phyloP scores from a whole-genome alignment of 2,329 filamentous ascomycete genomes.

The Byssoonygena ceratinophila region DNA sequence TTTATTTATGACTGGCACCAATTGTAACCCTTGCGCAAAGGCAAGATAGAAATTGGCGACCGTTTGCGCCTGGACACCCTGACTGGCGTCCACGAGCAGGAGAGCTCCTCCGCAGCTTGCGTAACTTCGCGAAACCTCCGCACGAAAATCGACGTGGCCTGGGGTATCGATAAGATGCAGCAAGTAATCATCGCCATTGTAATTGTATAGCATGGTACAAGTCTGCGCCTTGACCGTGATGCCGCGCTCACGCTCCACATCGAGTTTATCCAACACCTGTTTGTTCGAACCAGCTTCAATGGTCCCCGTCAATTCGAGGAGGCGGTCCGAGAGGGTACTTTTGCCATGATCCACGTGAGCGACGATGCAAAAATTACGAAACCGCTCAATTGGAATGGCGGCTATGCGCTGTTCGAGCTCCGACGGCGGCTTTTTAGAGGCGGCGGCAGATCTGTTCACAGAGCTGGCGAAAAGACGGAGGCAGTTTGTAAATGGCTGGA shows the following conservation, averaged over 20 bases:
- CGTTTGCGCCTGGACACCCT: constrained; percentile 94
- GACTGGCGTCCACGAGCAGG: constrained; percentile 86
- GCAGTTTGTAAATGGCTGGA: constrained; percentile 19
- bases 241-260: constrained; percentile 88
- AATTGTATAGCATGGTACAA: constrained; percentile 90
- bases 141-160: constrained; percentile 93
- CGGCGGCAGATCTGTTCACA: constrained; percentile 12
- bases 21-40: constrained; percentile 75
- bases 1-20: constrained; percentile 94
- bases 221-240: constrained; percentile 99
- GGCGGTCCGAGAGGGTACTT: constrained; percentile 82
- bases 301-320: constrained; percentile 88
- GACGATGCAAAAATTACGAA: constrained; percentile 95
- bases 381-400: constrained; percentile 43
- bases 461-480: constrained; percentile 26
- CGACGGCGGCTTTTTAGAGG: constrained; percentile 26
- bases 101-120: constrained; percentile 89
- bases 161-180: constrained; percentile 94
- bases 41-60: constrained; percentile 98
- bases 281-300: constrained; percentile 80
- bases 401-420: constrained; percentile 49
- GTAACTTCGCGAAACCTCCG: constrained; percentile 91
- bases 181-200: constrained; percentile 78
- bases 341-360: constrained; percentile 99
- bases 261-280: constrained; percentile 92